Conservation (phyloP, 768 basidiomycete species). For the Rhizopogon salebrosus region DNA sequence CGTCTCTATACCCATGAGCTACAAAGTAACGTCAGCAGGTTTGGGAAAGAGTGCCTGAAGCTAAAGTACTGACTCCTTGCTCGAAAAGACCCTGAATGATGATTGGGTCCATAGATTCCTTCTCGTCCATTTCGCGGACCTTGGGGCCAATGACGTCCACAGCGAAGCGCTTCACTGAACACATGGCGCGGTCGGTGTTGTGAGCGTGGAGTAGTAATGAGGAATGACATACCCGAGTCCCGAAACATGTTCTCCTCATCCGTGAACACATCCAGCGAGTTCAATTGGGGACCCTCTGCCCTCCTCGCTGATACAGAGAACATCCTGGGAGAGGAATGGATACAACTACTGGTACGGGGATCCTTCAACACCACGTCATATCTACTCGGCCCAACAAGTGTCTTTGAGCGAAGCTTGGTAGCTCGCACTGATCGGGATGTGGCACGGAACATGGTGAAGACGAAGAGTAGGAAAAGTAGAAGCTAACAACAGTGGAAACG, state of each 20-base stretch:
- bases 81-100: constrained; percentile 89
- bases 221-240: constrained; percentile 64
- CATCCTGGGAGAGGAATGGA: constrained; percentile 4
- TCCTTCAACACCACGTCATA: neutral
- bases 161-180: constrained; percentile 79
- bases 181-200: constrained; percentile 1
- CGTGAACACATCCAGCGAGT: constrained; percentile 78
- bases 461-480: neutral
- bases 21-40: neutral
- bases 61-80: constrained; percentile 83
- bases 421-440: constrained; percentile 12
- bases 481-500: neutral
- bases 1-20: constrained; percentile 99
- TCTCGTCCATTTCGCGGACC: constrained; percentile 97
- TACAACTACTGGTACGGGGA: neutral
- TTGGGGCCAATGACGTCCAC: constrained; percentile 85
- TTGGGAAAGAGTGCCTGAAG: neutral
- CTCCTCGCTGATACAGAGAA: constrained; percentile 21
- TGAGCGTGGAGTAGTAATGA: neutral
- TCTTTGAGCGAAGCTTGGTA: neutral
- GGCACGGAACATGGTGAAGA: constrained; percentile 20
- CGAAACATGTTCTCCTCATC: constrained; percentile 94
- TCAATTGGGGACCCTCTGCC: constrained; percentile 29
- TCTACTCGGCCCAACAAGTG: neutral
- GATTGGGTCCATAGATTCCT: constrained; percentile 85